These are phyloP conservation scores for Corynascus novoguineensis DNA, from an alignment of 495 filamentous ascomycete genomes.

Conservation along the genomic window DNA sequence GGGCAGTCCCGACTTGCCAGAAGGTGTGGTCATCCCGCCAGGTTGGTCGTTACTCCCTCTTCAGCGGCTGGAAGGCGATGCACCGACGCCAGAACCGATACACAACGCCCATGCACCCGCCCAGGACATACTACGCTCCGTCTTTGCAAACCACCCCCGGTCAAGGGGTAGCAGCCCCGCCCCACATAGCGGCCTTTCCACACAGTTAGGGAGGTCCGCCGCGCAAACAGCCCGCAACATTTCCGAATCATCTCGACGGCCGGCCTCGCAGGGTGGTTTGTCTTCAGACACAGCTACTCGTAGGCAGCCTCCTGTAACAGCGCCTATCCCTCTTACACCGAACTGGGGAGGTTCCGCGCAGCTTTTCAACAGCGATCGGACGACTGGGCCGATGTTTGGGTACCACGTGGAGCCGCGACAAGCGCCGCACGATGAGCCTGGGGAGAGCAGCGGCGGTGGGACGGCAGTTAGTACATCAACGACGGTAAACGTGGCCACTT, in stretches of 20 bases:
- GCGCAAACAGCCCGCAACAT: neutral
- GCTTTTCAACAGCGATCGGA: slow-evolving; percentile 27
- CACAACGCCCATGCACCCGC: slow-evolving; percentile 12
- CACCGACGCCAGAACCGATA: slow-evolving; percentile 15
- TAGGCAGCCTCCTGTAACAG: slow-evolving; percentile 28
- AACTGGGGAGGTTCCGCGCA: slow-evolving; percentile 41
- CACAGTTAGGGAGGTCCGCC: slow-evolving; percentile 1
- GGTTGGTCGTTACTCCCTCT: slow-evolving; percentile 74
- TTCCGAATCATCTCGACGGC: neutral
- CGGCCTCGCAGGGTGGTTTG: neutral
- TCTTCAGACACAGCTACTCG: neutral
- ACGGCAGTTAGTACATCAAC: slow-evolving; percentile 5
- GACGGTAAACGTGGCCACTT: neutral
- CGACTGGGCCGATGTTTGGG: slow-evolving; percentile 11
- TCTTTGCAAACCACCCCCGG: neutral
- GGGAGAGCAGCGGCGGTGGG: neutral
- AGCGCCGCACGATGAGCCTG: slow-evolving; percentile 6
- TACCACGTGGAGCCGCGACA: slow-evolving; percentile 9
- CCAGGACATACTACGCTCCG: slow-evolving; percentile 8
- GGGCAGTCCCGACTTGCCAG: slow-evolving; percentile 64
- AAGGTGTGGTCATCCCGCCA: slow-evolving; percentile 64
- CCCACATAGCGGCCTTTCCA: neutral
- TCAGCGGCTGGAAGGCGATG: slow-evolving; percentile 47
- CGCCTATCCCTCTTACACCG: slow-evolving; percentile 38
- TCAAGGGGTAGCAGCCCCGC: slow-evolving; percentile 11